Conservation (phyloP, 331 rosid species). For the Malus hybrid region DNA sequence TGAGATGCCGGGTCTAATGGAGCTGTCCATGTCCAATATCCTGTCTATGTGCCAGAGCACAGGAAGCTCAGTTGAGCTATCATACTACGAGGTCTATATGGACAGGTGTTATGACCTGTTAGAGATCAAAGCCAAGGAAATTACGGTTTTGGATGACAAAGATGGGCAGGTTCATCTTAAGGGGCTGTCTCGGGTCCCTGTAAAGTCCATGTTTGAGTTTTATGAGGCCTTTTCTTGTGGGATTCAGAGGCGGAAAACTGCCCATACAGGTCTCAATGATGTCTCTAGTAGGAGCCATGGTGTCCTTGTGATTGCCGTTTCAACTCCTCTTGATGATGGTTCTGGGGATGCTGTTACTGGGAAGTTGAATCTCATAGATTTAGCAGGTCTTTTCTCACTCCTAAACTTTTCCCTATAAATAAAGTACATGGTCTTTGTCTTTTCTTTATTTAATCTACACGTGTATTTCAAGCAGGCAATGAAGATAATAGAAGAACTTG, state of each 20-base stretch:
- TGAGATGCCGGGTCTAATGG: conserved; percentile 71
- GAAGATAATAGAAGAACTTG: conserved; percentile 91
- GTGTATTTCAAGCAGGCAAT: conserved; percentile 47
- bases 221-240: conserved; percentile 50
- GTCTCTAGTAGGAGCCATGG: conserved; percentile 97
- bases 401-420: background rate
- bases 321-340: conserved; percentile 34
- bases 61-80: conserved; percentile 52
- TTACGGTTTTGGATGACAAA: conserved; percentile 72
- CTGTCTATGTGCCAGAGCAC: conserved; percentile 49
- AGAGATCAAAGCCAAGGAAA: conserved; percentile 66
- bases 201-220: conserved; percentile 58
- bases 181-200: conserved; percentile 60
- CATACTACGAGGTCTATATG: conserved; percentile 86
- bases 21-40: conserved; percentile 60
- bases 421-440: background rate
- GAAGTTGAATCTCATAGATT: conserved; percentile 89
- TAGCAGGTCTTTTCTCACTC: conserved; percentile 53
- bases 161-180: conserved; percentile 81
- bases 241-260: conserved; percentile 64
- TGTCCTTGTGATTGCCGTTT: conserved; percentile 73
- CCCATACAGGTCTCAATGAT: conserved; percentile 83
- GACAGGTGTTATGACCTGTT: conserved; percentile 86
- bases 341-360: conserved; percentile 35
- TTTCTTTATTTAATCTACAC: background rate